Conservation (phyloP, 2,329 filamentous ascomycete species). For the Fusarium sp. region DNA sequence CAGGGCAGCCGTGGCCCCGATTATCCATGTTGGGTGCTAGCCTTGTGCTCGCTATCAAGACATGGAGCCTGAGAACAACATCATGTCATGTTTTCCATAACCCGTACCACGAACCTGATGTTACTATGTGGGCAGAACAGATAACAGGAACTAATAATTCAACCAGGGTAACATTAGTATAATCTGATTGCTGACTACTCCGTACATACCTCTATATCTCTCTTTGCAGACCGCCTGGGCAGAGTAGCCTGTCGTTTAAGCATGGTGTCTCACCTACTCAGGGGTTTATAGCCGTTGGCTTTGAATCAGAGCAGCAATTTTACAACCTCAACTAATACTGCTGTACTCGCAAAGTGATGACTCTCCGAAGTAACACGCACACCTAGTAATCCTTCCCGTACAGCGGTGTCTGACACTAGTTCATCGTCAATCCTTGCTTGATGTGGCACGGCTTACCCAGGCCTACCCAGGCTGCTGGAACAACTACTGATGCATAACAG, state of each 20-base stretch:
- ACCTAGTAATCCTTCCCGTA: slow-evolving; percentile 35
- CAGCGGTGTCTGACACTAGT: slow-evolving; percentile 28
- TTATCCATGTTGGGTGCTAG: not conserved
- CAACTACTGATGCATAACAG: slow-evolving; percentile 20
- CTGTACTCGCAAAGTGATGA: not conserved
- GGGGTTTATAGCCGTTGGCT: not conserved
- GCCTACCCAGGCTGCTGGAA: slow-evolving; percentile 34
- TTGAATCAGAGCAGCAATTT: slow-evolving; percentile 1
- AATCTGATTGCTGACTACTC: too few species aligned
- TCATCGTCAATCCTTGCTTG: slow-evolving; percentile 31
- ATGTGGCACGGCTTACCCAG: slow-evolving; percentile 23
- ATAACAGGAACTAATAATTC: too few species aligned
- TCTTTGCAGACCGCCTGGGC: not conserved
- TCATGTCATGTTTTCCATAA: too few species aligned
- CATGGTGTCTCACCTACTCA: not conserved
- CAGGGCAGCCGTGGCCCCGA: slow-evolving; percentile 26
- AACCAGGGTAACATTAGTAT: not conserved
- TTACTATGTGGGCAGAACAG: too few species aligned
- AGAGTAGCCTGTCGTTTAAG: not conserved
- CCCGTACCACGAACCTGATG: too few species aligned
- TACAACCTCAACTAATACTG: not conserved
- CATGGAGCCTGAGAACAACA: not conserved
- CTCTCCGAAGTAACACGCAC: slow-evolving; percentile 34
- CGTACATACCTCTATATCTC: too few species aligned
- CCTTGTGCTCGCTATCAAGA: slow-evolving; percentile 1